A percentile compares a stretch with the other conserved stretches of the same genome.
Evolutionary conservation across 140 eudicot species (phyloP).

Genomic region (Stevia rebaudiana): DNA sequence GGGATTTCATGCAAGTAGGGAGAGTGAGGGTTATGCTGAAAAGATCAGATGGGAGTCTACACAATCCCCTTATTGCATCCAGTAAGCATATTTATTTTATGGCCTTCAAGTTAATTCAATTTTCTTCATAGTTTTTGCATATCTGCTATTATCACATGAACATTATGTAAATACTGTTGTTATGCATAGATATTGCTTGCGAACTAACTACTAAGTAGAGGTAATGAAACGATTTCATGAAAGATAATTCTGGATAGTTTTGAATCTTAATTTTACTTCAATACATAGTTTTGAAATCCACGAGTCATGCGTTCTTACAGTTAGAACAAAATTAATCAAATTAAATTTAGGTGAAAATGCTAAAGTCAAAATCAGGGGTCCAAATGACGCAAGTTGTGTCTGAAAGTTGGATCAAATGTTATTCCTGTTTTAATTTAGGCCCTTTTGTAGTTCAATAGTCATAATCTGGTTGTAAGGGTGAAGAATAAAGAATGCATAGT

Average conservation of each 20-base stretch:
- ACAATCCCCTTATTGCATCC: conserved; percentile 65
- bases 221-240: not conserved
- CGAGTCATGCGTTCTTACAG: not conserved
- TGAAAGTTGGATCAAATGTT: not conserved
- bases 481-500: not conserved
- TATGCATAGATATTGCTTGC: not conserved
- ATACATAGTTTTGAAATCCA: not conserved
- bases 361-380: not conserved
- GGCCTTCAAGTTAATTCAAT: not conserved
- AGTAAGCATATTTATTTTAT: conserved; percentile 47
- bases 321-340: not conserved
- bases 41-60: conserved; percentile 63
- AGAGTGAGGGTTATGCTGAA: conserved; percentile 78
- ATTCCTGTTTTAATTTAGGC: not conserved
- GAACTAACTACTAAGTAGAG: not conserved
- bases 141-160: not conserved
- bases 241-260: not conserved
- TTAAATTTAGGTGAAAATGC: not conserved
- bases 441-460: not conserved
- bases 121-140: not conserved
- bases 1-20: conserved; percentile 94
- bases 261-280: not conserved
- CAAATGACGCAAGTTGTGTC: not conserved
- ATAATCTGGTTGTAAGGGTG: not conserved
- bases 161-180: not conserved